Conservation (phyloP, 306 rosid species). For the Carpinus viminea region DNA sequence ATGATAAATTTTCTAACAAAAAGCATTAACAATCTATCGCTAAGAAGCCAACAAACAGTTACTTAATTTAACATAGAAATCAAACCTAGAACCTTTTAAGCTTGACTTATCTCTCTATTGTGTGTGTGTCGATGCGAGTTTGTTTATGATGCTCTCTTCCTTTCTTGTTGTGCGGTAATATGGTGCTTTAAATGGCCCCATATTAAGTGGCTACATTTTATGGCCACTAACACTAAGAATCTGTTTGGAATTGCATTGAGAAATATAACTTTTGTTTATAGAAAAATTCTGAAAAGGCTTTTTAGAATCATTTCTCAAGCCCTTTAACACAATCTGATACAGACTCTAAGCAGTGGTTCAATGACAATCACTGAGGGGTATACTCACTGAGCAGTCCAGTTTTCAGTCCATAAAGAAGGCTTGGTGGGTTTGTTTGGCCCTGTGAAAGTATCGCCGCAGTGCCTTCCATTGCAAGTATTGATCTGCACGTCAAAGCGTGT, state of each 20-base stretch:
- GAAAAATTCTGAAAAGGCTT: no score
- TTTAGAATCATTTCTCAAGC: no score
- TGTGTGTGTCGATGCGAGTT: no score
- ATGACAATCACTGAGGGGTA: not conserved
- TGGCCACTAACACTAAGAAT: not conserved
- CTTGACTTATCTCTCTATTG: not conserved
- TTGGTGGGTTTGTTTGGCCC: conserved; percentile 94
- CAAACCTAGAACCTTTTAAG: not conserved
- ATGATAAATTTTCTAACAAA: no score
- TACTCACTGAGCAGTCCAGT: conserved; percentile 96
- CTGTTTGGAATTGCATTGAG: no score
- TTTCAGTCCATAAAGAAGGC: conserved; percentile 89
- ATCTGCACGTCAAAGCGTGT: conserved; percentile 46
- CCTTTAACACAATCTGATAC: no score
- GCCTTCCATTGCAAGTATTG: conserved; percentile 93
- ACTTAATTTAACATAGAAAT: not conserved
- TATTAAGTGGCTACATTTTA: not conserved
- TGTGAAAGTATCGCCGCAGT: conserved; percentile 87
- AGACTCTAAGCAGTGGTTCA: no score
- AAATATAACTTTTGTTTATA: no score
- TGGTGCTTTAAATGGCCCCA: not conserved
- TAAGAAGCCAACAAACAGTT: not conserved
- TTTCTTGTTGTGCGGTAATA: not conserved
- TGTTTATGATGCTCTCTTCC: not conserved
- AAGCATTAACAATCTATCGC: not conserved